These are phyloP conservation scores for Cercophora scortea DNA, from an alignment of 495 filamentous ascomycete species.

Conservation along the genomic window DNA sequence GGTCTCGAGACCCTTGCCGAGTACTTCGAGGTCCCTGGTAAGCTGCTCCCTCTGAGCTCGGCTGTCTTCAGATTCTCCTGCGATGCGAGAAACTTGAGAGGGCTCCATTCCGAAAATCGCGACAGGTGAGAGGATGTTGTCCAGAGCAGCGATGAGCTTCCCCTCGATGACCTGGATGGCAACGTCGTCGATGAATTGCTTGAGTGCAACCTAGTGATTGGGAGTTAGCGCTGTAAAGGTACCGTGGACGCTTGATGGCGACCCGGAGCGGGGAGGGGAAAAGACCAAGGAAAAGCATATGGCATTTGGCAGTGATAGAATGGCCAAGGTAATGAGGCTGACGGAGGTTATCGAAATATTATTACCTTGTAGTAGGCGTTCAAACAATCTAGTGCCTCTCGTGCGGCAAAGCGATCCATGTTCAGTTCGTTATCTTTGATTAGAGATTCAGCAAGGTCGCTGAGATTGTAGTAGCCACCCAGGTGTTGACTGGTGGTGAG, in stretches of 20 bases:
- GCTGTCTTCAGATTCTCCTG: constrained; percentile 48
- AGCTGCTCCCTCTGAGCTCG: constrained; percentile 41
- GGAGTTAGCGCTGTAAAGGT: not conserved
- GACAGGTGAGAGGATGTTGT: constrained; percentile 34
- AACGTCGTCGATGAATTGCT: constrained; percentile 56
- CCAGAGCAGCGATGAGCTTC: constrained; percentile 42
- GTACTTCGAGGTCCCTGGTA: constrained; percentile 42
- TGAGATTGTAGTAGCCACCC: constrained; percentile 8
- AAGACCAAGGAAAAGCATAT: constrained; percentile 1
- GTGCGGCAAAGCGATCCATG: constrained; percentile 34
- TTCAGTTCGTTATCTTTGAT: constrained; percentile 20
- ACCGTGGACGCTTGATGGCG: too few relatives aligned
- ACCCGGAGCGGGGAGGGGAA: too few relatives aligned
- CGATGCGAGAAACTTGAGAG: constrained; percentile 38
- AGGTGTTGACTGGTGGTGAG: constrained; percentile 1
- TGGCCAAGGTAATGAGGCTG: not conserved
- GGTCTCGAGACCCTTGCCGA: constrained; percentile 40
- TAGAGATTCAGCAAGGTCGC: constrained; percentile 19
- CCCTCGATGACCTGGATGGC: constrained; percentile 51
- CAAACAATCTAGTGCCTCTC: constrained; percentile 41
- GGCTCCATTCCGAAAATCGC: constrained; percentile 36
- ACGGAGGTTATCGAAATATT: not conserved
- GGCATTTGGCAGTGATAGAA: not conserved
- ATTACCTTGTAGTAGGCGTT: constrained; percentile 44
- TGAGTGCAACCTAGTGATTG: constrained; percentile 45